Conservation (phyloP, 2,329 filamentous ascomycete species). For the Trichoderma lentiforme region DNA sequence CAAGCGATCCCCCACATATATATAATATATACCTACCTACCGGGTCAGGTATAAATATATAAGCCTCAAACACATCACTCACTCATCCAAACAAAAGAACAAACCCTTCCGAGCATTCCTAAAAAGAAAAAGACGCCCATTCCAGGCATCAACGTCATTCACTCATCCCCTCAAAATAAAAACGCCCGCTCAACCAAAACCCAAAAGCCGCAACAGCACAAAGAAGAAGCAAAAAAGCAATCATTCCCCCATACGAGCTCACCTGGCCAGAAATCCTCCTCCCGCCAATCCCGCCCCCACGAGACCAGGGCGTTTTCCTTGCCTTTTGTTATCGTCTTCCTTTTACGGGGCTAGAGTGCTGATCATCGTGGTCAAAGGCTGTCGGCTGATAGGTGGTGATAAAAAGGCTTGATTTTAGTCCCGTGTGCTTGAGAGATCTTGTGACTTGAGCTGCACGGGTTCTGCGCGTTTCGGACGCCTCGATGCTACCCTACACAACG, state of each 20-base stretch:
- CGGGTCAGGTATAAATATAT: too few relatives aligned
- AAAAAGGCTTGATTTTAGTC: background rate
- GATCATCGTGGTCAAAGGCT: background rate
- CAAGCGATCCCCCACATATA: background rate
- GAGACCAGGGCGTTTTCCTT: background rate
- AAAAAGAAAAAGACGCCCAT: background rate
- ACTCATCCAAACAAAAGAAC: background rate
- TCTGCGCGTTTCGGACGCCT: background rate
- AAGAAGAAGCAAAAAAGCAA: background rate
- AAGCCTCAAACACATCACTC: background rate
- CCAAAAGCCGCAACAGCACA: background rate
- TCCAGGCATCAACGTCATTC: background rate
- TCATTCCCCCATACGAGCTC: background rate
- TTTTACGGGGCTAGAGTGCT: background rate
- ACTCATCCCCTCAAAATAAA: background rate
- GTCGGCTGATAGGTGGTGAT: background rate
- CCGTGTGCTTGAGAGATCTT: conserved; percentile 8
- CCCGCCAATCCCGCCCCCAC: background rate
- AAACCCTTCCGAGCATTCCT: background rate
- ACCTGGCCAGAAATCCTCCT: background rate
- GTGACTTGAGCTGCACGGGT: conserved; percentile 4
- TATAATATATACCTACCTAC: background rate
- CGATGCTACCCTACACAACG: background rate
- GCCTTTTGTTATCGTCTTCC: background rate
- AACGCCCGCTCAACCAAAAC: background rate